Conservation (phyloP, 176 grass and related monocot species). For the Carex scoparia region DNA sequence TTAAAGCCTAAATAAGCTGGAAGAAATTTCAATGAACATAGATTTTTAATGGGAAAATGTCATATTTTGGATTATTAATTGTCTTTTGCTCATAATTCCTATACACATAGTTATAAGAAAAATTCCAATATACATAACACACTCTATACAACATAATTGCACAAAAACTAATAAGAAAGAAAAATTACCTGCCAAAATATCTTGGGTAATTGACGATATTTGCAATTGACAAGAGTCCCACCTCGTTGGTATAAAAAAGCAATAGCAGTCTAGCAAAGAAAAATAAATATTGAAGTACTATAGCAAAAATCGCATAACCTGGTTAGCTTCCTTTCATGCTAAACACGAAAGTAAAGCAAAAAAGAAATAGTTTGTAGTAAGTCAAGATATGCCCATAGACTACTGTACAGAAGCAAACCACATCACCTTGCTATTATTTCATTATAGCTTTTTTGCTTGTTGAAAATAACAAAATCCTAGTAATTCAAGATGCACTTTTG, state of each 20-base stretch:
- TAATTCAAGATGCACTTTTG: not conserved
- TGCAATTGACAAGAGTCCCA: constrained; percentile 66
- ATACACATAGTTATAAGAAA: not conserved
- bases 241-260: constrained; percentile 75
- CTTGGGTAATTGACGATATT: constrained; percentile 70
- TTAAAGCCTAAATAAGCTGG: not conserved
- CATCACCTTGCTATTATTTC: not conserved
- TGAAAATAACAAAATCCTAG: not conserved
- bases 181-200: constrained; percentile 71
- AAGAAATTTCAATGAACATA: not conserved
- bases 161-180: not conserved
- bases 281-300: not conserved
- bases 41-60: not conserved
- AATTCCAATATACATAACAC: not conserved
- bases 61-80: not conserved
- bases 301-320: constrained; percentile 15
- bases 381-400: not conserved
- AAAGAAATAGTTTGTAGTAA: not conserved
- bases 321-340: constrained; percentile 16
- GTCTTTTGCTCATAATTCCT: not conserved
- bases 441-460: not conserved
- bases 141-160: not conserved
- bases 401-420: not conserved
- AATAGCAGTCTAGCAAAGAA: constrained; percentile 58
- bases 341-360: not conserved